Evolutionary conservation across 2,329 filamentous ascomycete species (phyloP).

Genomic region (Fusarium coffeatum): DNA sequence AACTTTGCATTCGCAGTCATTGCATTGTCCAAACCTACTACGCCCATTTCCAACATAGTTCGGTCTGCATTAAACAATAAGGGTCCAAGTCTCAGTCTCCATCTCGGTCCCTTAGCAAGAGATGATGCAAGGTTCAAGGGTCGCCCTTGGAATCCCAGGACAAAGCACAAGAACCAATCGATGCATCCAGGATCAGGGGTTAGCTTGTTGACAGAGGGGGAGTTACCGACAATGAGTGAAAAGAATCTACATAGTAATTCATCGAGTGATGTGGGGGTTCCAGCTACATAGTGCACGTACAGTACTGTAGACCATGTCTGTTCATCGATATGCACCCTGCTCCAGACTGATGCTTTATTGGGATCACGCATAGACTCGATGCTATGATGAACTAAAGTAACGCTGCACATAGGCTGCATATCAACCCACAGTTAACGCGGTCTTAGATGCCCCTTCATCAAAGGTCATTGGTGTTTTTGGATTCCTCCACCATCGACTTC

Average conservation of each 20-base stretch:
- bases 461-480: neutral
- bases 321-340: neutral
- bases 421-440: neutral
- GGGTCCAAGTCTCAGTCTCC: conserved; percentile 31
- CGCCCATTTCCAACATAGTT: conserved; percentile 25
- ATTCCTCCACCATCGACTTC: neutral
- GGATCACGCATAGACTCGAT: neutral
- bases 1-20: neutral
- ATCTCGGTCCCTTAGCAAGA: conserved; percentile 5
- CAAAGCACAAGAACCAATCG: conserved; percentile 29
- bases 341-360: conserved; percentile 2
- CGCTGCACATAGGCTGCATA: neutral
- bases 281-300: neutral
- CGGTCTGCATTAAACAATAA: conserved; percentile 17
- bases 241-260: conserved; percentile 15
- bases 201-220: conserved; percentile 6
- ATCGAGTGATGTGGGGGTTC: conserved; percentile 24
- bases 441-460: neutral
- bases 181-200: conserved; percentile 26
- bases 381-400: neutral
- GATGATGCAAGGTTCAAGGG: conserved; percentile 36
- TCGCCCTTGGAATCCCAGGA: conserved; percentile 13
- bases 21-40: neutral
- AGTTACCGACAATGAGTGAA: conserved; percentile 22
- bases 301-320: neutral